These are phyloP conservation scores for Hyaloscypha hepaticicola DNA, from an alignment of 495 filamentous ascomycete genomes.

Conservation along the genomic window DNA sequence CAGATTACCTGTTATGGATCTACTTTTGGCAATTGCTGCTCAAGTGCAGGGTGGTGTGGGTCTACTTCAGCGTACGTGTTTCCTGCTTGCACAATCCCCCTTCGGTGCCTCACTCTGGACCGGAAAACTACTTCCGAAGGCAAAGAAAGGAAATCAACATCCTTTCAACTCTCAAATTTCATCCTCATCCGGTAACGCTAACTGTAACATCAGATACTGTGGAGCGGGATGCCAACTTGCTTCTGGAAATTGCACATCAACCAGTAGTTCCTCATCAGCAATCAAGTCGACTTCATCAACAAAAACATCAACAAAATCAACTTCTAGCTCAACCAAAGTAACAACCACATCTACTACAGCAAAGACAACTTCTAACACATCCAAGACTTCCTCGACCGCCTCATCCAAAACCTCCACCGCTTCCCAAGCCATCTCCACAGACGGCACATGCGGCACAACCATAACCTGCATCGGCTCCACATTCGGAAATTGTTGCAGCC, in stretches of 20 bases:
- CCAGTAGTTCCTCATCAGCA: conserved; percentile 9
- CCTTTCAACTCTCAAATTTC: neutral
- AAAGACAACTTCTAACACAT: conserved; percentile 45
- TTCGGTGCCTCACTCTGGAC: too few species aligned
- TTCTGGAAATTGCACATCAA: conserved; percentile 25
- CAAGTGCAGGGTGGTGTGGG: conserved; percentile 24
- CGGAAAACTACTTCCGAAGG: too few species aligned
- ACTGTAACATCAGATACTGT: conserved; percentile 11
- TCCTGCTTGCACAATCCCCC: too few species aligned
- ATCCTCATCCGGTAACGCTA: neutral
- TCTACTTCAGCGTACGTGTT: neutral
- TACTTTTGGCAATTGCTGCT: conserved; percentile 28
- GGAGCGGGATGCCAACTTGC: conserved; percentile 26
- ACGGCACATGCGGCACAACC: conserved; percentile 15
- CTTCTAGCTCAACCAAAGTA: conserved; percentile 41
- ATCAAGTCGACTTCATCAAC: conserved; percentile 10
- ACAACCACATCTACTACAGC: conserved; percentile 38
- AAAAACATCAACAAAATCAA: conserved; percentile 37
- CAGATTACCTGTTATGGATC: conserved; percentile 25
- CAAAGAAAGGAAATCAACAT: neutral
- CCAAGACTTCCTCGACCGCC: conserved; percentile 6
- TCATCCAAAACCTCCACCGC: conserved; percentile 1
- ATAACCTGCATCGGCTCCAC: conserved; percentile 32
- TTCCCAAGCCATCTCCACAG: conserved; percentile 17
- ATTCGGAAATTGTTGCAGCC: conserved; percentile 37